Conservation (phyloP, 345 rosid species). For the Cardamine chenopodiifolia region DNA sequence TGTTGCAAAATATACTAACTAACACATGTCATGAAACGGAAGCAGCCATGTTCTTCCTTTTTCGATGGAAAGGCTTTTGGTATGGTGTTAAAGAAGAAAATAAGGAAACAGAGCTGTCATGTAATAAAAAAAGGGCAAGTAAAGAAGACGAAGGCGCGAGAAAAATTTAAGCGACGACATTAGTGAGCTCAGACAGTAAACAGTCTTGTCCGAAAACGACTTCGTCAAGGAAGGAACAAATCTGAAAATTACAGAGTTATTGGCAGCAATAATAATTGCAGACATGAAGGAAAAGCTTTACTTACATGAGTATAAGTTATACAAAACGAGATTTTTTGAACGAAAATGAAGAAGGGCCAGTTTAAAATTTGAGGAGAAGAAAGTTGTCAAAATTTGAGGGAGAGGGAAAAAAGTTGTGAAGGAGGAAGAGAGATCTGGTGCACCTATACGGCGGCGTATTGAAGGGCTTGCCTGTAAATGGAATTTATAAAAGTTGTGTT, state of each 20-base stretch:
- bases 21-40: constrained; percentile 27
- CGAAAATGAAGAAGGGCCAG: constrained; percentile 42
- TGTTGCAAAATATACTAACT: constrained; percentile 11
- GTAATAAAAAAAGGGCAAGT: constrained; percentile 15
- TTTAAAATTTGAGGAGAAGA: constrained; percentile 29
- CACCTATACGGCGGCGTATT: constrained; percentile 18
- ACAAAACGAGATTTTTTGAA: constrained; percentile 37
- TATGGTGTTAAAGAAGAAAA: constrained; percentile 21
- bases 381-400: constrained; percentile 16
- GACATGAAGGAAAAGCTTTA: background rate
- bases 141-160: constrained; percentile 2
- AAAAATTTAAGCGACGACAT: constrained; percentile 38
- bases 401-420: constrained; percentile 16
- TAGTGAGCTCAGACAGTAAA: constrained; percentile 17
- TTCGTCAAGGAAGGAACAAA: constrained; percentile 17
- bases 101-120: constrained; percentile 38
- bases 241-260: constrained; percentile 4
- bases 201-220: constrained; percentile 37
- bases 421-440: constrained; percentile 20
- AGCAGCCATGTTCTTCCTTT: constrained; percentile 46
- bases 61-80: constrained; percentile 6
- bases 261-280: background rate
- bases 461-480: constrained; percentile 2
- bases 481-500: constrained; percentile 39
- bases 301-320: constrained; percentile 43